Evolutionary conservation across 129 eudicot species (phyloP).

Genomic region (Flaveria robusta): DNA sequence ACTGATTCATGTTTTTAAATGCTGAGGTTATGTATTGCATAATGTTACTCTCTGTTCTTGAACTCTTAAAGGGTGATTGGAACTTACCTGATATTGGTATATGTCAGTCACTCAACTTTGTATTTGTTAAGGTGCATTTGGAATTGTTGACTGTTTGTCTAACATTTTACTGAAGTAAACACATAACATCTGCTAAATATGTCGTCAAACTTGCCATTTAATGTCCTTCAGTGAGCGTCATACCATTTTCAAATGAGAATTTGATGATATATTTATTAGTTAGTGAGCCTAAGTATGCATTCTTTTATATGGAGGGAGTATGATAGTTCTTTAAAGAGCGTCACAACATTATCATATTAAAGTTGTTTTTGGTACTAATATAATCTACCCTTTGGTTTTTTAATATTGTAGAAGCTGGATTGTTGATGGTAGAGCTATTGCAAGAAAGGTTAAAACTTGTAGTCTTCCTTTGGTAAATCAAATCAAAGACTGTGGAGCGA

Average conservation of each 20-base stretch:
- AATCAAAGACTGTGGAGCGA: constrained; percentile 77
- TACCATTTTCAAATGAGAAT: not conserved
- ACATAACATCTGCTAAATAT: not conserved
- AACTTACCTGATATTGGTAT: not conserved
- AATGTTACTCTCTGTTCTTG: not conserved
- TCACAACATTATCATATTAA: not conserved
- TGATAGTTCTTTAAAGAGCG: constrained; percentile 1
- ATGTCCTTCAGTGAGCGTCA: not conserved
- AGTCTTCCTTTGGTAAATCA: constrained; percentile 47
- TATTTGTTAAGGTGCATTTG: not conserved
- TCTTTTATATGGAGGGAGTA: not conserved
- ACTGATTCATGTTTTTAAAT: not conserved
- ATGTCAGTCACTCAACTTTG: not conserved
- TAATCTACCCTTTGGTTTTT: not conserved
- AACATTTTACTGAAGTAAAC: not conserved
- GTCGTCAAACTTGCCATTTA: not conserved
- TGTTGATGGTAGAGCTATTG: constrained; percentile 59
- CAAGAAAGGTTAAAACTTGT: constrained; percentile 71
- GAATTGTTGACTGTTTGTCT: not conserved
- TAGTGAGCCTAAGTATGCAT: not conserved
- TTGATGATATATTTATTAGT: not conserved
- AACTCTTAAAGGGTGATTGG: not conserved
- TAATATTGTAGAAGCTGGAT: constrained; percentile 70
- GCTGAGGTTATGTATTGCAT: not conserved
- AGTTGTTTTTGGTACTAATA: no score